Evolutionary conservation across 1,284 basidiomycete genomes (phyloP).

Genomic region (Ustilago crameri): DNA sequence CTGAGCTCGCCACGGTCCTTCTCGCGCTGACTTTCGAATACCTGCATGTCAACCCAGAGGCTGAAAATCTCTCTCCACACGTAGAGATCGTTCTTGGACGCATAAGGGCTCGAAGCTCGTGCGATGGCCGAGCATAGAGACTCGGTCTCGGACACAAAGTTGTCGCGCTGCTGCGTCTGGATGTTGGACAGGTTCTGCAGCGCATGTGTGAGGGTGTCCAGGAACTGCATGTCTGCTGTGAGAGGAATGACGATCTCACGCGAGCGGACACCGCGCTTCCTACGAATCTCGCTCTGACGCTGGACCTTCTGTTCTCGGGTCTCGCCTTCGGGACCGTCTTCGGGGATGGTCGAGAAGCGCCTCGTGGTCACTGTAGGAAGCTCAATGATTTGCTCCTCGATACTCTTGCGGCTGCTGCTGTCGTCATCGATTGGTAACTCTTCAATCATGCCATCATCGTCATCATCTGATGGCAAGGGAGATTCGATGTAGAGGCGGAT

Average conservation of each 20-base stretch:
- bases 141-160: constrained; percentile 76
- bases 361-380: constrained; percentile 25
- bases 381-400: constrained; percentile 50
- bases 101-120: constrained; percentile 61
- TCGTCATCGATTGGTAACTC: constrained; percentile 25
- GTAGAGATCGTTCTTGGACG: constrained; percentile 78
- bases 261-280: constrained; percentile 34
- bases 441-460: constrained; percentile 23
- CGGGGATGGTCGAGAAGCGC: constrained; percentile 43
- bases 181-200: constrained; percentile 78
- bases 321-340: constrained; percentile 47
- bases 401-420: constrained; percentile 37
- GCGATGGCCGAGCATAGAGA: constrained; percentile 74
- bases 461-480: constrained; percentile 56
- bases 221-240: constrained; percentile 82
- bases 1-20: constrained; percentile 78
- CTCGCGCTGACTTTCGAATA: constrained; percentile 86
- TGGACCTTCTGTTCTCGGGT: constrained; percentile 41
- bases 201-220: constrained; percentile 79
- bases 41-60: constrained; percentile 85
- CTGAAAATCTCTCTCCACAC: constrained; percentile 91
- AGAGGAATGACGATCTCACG: constrained; percentile 78
- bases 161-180: constrained; percentile 74
- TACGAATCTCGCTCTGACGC: constrained; percentile 41
- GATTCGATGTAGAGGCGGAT: constrained; percentile 67